Base-by-base conservation (phyloP, 1,139 yeast species). In the Pichia kudriavzevii region DNA sequence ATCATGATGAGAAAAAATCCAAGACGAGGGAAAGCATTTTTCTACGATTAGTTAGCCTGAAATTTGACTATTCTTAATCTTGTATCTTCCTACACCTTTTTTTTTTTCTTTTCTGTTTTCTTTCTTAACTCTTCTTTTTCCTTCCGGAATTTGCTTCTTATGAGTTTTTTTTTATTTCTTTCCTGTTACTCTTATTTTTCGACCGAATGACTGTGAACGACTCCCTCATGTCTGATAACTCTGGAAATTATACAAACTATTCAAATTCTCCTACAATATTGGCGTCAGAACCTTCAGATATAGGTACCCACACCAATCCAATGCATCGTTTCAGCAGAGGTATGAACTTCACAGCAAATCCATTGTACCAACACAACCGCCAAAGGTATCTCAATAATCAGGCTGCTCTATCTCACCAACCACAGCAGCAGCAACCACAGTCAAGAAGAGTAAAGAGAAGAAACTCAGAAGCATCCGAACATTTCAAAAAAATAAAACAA, bases 401-500 rank as follows among this genome's bases (percentile, higher is more conserved):
- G n/a, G 21, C 25, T 18, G 24, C 34, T n/a, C 21, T 26, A 8
- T 29, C 27, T 12, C 17, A 21, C 11, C 28, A 18, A 14, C 20
- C 37, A n/a, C n/a, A n/a, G n/a, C n/a, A n/a, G n/a, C n/a, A n/a
- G 18, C 20, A 26, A 9, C 13, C 29, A 26, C 14, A n/a, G 13
- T 20, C 18, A 20, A 10, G 16, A 28, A 47, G 56, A 30, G 36
- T 49, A 2, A 58, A 58, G 35, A 53, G 61, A 40, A 42, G 58
- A 36, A 49, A 44, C 26, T 56, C 60, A 2, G 53, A 55, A 20
- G 39, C 41, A 24, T 59, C 51, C 22, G 45, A 51, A 22, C 30
- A 36, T 14, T 35, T 46, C 27, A 51, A 59, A 44, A 53, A 59
- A 42, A 34, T 49, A 29, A 50, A 56, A 32, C 52, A 48, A 38